Base-by-base conservation (phyloP, 2,329 filamentous ascomycete species). In the Claviceps sp. region DNA sequence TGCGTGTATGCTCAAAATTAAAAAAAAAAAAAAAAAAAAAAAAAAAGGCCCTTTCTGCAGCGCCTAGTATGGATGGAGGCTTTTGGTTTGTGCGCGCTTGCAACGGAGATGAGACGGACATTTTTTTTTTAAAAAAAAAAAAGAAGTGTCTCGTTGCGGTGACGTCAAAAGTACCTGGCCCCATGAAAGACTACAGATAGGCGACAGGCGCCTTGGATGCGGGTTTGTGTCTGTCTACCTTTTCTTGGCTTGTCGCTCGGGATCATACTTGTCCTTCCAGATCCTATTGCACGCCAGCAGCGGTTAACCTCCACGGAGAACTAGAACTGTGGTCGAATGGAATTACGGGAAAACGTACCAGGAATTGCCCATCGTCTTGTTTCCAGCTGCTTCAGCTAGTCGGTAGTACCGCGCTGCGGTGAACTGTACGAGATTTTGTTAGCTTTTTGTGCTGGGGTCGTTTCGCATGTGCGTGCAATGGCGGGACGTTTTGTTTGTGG, bases 251-350 rank as follows among this genome's bases (percentile, higher is more conserved):
- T n/a, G 60, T 52, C 65, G 63, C 36, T 65, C 70, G 37, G 77
- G 74, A 61, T 78, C 78, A 71, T 97, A 96, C 71, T 97, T 97
- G 56, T 95, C 89, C 68, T 97, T 97, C 89, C 91, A 96, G 64
- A 97, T 96, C 90, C 89, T 95, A 43, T 36, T 14, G 16, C 43
- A n/a, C 24, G 43, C 24, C 8, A 20, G 20, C 53, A 36, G 49
- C 50, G 52, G 53, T 53, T 41, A 47, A 51, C 34, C 16, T n/a
- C 11, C 6, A 34, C 9, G 24, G 30, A n/a, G 9, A 22, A 30
- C 8, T 43, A 13, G n/a, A 36, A 30, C 11, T 30, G 26, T 43
- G 55, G 54, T 46, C 51, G 54, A 44, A 22, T 41, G 48, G 47
- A 45, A 47, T 53, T 49, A 36, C 30, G 30, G 53, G 48, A 36